These are phyloP conservation scores for Alliaria petiolata DNA, from an alignment of 345 rosid species.

Conservation along the genomic window DNA sequence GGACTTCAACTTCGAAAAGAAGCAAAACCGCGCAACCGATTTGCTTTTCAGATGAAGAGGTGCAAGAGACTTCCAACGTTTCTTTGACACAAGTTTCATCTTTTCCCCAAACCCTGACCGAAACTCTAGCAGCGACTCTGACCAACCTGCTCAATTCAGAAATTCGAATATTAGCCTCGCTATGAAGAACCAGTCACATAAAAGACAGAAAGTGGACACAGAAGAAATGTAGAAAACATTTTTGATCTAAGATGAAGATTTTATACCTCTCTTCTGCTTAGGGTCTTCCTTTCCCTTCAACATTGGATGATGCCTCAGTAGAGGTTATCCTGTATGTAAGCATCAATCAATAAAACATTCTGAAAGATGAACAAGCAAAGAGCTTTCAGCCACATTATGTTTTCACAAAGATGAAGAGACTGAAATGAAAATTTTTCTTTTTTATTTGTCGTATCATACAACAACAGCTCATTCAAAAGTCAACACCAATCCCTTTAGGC, in stretches of 20 bases:
- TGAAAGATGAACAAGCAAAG: conserved; percentile 17
- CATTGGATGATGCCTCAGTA: conserved; percentile 26
- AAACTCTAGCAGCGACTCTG: conserved; percentile 29
- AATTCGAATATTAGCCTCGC: neutral
- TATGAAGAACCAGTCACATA: neutral
- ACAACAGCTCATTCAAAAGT: conserved; percentile 27
- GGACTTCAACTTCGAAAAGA: conserved; percentile 67
- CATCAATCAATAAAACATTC: conserved; percentile 12
- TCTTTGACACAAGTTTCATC: conserved; percentile 62
- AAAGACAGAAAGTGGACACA: neutral
- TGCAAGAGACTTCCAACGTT: conserved; percentile 57
- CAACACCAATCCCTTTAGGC: conserved; percentile 22
- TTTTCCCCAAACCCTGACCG: conserved; percentile 33
- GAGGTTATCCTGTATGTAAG: conserved; percentile 26
- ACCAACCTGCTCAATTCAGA: conserved; percentile 39
- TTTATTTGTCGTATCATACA: neutral
- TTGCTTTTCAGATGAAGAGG: conserved; percentile 54
- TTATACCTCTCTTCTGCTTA: conserved; percentile 30
- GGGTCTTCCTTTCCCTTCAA: conserved; percentile 23
- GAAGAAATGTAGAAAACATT: neutral
- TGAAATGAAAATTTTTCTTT: neutral
- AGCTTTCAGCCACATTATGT: conserved; percentile 23
- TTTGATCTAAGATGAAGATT: neutral
- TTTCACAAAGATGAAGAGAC: conserved; percentile 18
- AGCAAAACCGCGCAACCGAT: conserved; percentile 65